Percentiles rank a stretch among this genome's conserved stretches.
Evolutionary conservation across 768 basidiomycete genomes (phyloP).

Genomic region (Leccinellum rugosiceps): DNA sequence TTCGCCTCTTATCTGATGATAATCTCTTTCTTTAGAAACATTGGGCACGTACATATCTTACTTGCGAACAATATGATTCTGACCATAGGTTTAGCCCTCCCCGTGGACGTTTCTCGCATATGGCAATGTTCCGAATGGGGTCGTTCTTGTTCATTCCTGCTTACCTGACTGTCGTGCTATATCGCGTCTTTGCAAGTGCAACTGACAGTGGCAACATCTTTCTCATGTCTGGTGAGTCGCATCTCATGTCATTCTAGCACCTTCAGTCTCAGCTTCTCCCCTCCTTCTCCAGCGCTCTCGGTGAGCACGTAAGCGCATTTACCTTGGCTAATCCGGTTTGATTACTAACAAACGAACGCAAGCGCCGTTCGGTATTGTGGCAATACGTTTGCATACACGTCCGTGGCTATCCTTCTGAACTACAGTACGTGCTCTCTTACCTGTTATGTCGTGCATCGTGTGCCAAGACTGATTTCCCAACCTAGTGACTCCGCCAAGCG

Average conservation of each 20-base stretch:
- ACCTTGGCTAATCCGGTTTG: not conserved
- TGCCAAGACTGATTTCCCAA: not conserved
- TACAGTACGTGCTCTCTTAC: slow-evolving; percentile 53
- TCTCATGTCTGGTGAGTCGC: slow-evolving; percentile 71
- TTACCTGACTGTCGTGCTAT: slow-evolving; percentile 76
- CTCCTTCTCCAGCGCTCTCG: slow-evolving; percentile 50
- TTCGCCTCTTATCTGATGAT: not conserved
- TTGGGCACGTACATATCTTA: slow-evolving; percentile 44
- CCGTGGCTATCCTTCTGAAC: slow-evolving; percentile 83
- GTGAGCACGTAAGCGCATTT: slow-evolving; percentile 69
- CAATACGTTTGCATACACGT: slow-evolving; percentile 85
- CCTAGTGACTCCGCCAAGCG: slow-evolving; percentile 84
- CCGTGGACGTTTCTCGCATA: slow-evolving; percentile 75
- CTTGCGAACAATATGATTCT: slow-evolving; percentile 4
- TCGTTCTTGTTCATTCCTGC: slow-evolving; percentile 85
- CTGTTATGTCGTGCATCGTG: not conserved
- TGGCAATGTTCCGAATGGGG: slow-evolving; percentile 89
- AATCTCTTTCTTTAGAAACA: slow-evolving; percentile 43
- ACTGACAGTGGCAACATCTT: slow-evolving; percentile 69
- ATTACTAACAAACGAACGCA: not conserved
- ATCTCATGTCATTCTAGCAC: not conserved
- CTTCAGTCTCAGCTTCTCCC: slow-evolving; percentile 3
- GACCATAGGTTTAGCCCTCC: slow-evolving; percentile 53
- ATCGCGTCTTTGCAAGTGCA: slow-evolving; percentile 68
- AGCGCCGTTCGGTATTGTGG: slow-evolving; percentile 89